Evolutionary conservation across 2,329 filamentous ascomycete species (phyloP), one percentile per base, ranked within the genome.

Genomic region (Metarhizium brunneum): DNA sequence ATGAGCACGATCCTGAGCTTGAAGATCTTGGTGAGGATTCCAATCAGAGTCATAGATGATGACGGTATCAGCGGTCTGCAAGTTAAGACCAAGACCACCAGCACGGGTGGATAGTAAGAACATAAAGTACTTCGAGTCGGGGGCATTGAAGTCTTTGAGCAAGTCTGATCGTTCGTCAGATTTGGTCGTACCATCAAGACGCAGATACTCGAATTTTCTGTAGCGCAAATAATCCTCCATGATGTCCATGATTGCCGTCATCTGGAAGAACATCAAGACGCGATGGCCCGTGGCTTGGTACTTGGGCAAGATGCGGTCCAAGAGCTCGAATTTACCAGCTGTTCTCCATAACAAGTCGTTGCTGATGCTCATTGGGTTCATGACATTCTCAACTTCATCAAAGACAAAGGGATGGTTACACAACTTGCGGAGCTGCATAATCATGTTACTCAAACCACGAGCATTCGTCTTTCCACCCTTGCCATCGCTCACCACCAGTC

Each of bases 181-280:
- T 71, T 99, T 99, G 49, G 94, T 99, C 0, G 91, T 94, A 76
- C 94, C 94, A 66, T 99, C 94, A 57, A 99, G 79, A 69, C 94
- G 91, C 62, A 99, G 80, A 69, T 95, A 99, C 66, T 88, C 81
- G 62, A 96, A 79, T 50, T 86, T 87, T 61, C 90, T 83, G 66
- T 90, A 87, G 3, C 92, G 87, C 59, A 99, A 74, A 70, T 95
- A 99, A 69, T 99, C 94, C 65, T 99, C 94, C 94, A 99, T 97
- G 66, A 99, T 99, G 73, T 99, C 96, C 94, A 99, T 99, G 69
- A 99, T 99, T 59, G 95, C 92, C 4, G 94, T 99, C 94, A 99
- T 99, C 71, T 99, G 94, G 80, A 99, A 99, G 82, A 99, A 99
- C 88, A 99, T 97, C 70, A 99, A 79, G 32, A 97, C 91, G 72